These are phyloP conservation scores for Saccharomycopsis fermentans DNA, from an alignment of 805 yeast species.

Conservation along the genomic window DNA sequence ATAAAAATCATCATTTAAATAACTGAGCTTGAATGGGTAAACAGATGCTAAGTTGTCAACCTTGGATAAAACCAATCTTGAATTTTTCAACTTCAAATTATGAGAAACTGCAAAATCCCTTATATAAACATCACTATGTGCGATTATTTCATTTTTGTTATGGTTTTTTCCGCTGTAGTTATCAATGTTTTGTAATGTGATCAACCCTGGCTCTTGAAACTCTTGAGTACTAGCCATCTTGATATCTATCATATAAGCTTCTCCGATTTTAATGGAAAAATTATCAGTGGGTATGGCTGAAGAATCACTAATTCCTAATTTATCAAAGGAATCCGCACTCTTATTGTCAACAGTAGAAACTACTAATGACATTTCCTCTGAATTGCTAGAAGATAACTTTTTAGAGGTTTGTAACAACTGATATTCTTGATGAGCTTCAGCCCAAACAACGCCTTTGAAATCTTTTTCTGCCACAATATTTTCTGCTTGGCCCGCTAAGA, in stretches of 20 bases:
- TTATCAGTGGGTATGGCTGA: conserved; percentile 72
- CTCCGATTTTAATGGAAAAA: conserved; percentile 65
- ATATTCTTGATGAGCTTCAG: conserved; percentile 70
- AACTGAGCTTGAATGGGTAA: conserved; percentile 81
- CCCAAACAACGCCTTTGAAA: conserved; percentile 86
- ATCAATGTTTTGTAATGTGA: conserved; percentile 60
- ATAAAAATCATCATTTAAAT: conserved; percentile 57
- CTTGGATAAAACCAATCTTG: conserved; percentile 59
- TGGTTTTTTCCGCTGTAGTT: conserved; percentile 53
- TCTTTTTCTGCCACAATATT: conserved; percentile 87
- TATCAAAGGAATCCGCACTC: neutral
- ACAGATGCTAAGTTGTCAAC: conserved; percentile 73
- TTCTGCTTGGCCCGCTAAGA: conserved; percentile 92
- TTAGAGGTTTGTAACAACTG: conserved; percentile 37
- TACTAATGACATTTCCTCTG: neutral
- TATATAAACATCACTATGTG: conserved; percentile 60
- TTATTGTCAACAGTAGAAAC: neutral
- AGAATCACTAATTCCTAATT: conserved; percentile 28
- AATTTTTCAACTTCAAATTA: conserved; percentile 61
- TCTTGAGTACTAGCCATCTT: conserved; percentile 60
- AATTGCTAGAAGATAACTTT: conserved; percentile 20
- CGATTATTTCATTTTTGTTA: conserved; percentile 35
- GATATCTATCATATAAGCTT: conserved; percentile 78
- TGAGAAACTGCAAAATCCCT: conserved; percentile 83
- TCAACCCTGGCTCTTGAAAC: conserved; percentile 48